Base-by-base conservation (phyloP, 805 yeast genomes). In the Groenewaldozyma tartarivorans region DNA sequence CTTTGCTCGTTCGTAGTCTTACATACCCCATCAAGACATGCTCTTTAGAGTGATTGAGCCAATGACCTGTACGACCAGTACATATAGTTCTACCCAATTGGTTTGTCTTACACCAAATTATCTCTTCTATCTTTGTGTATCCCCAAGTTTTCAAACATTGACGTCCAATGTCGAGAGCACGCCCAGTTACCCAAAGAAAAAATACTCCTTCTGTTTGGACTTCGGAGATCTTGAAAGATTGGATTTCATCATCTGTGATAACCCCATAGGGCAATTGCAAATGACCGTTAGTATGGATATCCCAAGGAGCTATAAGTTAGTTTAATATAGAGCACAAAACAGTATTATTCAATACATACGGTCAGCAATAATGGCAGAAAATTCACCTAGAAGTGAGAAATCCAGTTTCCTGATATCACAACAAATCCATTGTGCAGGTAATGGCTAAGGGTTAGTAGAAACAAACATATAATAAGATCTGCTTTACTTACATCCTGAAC, bases 11-110 rank as follows among this genome's bases (percentile, higher is more conserved):
- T 5, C 17, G 7, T 24, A 9, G 7, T 24, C 7, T 24, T 18
- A 22, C 50, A 16, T 43, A 58, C 24, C 96, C 97, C 5, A 90
- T 82, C 3, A 88, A 61, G 34, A 86, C 64, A 57, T 88, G 96
- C 58, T 88, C 97, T 52, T 88, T 88, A 0, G 95, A 82, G 60
- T 88, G 97, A 56, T 88, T 88, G 40, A 88, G 67, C 97, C 97
- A 88, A 58, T 88, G 97, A 0, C 97, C 97, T 0, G 97, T 88
- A 48, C 96, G 66, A 1, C 97, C 97, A 0, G 97, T 90, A 45
- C 94, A 87, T 33, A 88, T 87, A 0, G 96, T 88, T 45, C 95
- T 67, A 17, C 80, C 75, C 46, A 90, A 62, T 57, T 90, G 96
- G 58, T 88, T 88, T 4, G 92, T 76, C 58, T 88, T 88, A 44